These are phyloP conservation scores for Flaveria bidentis DNA, from an alignment of 129 eudicot species.

Conservation along the genomic window DNA sequence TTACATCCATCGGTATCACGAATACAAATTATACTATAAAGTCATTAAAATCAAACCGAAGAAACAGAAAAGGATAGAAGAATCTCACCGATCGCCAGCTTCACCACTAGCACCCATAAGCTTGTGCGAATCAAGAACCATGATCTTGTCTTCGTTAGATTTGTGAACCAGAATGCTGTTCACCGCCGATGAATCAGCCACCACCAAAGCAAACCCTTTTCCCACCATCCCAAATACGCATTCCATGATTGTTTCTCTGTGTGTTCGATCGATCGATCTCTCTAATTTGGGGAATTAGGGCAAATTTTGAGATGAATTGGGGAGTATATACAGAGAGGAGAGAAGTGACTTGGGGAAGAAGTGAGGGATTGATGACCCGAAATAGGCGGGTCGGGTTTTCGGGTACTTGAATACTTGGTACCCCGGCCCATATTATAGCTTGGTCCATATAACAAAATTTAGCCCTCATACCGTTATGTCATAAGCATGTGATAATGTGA, in stretches of 20 bases:
- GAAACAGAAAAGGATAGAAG: neutral
- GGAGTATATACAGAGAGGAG: conserved; percentile 12
- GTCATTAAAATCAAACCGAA: neutral
- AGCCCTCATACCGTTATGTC: neutral
- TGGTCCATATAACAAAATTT: neutral
- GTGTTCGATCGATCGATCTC: neutral
- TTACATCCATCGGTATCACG: conserved; percentile 7
- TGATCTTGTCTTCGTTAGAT: conserved; percentile 88
- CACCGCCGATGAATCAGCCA: conserved; percentile 92
- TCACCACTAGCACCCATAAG: conserved; percentile 99
- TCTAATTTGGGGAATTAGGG: conserved; percentile 17
- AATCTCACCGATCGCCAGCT: conserved; percentile 78
- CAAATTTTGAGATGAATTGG: neutral
- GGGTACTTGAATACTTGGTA: neutral
- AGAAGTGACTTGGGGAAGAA: conserved; percentile 42
- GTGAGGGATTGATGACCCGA: conserved; percentile 36
- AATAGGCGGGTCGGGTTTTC: neutral
- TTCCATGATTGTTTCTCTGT: conserved; percentile 53
- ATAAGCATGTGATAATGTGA: neutral
- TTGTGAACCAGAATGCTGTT: conserved; percentile 95
- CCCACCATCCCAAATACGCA: conserved; percentile 93
- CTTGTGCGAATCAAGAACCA: conserved; percentile 92
- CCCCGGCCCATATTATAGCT: neutral
- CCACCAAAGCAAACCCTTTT: conserved; percentile 80
- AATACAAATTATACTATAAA: neutral